Evolutionary conservation across 192 early-diverging fungal species (phyloP).

Genomic region (Coemansia javaensis): DNA sequence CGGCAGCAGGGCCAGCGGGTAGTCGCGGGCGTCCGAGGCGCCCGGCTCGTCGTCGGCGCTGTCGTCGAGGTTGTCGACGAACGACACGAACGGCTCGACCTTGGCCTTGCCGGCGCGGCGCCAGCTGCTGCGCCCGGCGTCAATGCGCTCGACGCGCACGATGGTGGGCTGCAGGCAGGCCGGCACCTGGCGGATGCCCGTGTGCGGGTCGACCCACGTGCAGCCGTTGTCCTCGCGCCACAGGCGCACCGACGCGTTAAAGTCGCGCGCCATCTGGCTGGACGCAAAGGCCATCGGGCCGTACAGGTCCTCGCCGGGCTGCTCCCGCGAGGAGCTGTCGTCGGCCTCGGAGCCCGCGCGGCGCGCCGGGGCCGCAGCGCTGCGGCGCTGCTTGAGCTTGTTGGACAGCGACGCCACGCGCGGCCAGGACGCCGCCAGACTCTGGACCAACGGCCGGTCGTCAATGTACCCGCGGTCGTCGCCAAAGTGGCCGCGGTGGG

Average conservation of each 20-base stretch:
- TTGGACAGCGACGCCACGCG: constrained; percentile 20
- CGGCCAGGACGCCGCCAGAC: constrained; percentile 34
- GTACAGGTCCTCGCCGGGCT: constrained; percentile 5
- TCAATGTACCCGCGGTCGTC: constrained; percentile 45
- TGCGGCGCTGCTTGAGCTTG: constrained; percentile 23
- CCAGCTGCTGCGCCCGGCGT: background rate
- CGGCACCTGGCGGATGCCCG: constrained; percentile 42
- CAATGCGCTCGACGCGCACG: constrained; percentile 11
- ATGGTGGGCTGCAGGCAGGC: constrained; percentile 34
- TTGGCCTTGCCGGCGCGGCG: constrained; percentile 1
- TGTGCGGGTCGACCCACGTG: constrained; percentile 49
- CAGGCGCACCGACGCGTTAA: constrained; percentile 35
- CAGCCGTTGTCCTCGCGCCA: constrained; percentile 49
- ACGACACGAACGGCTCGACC: constrained; percentile 19
- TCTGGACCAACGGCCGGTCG: constrained; percentile 27
- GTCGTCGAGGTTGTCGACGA: constrained; percentile 6
- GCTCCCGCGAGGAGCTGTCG: background rate
- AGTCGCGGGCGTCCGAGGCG: constrained; percentile 4
- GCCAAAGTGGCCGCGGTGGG: constrained; percentile 26
- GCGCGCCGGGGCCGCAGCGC: background rate
- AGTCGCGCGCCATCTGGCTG: constrained; percentile 30
- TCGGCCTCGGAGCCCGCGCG: background rate
- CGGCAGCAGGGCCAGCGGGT: constrained; percentile 43
- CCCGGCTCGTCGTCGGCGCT: background rate
- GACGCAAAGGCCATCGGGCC: constrained; percentile 42